These are phyloP conservation scores for Arthrinium phaeospermum DNA, from an alignment of 2,329 filamentous ascomycete genomes.

Conservation along the genomic window DNA sequence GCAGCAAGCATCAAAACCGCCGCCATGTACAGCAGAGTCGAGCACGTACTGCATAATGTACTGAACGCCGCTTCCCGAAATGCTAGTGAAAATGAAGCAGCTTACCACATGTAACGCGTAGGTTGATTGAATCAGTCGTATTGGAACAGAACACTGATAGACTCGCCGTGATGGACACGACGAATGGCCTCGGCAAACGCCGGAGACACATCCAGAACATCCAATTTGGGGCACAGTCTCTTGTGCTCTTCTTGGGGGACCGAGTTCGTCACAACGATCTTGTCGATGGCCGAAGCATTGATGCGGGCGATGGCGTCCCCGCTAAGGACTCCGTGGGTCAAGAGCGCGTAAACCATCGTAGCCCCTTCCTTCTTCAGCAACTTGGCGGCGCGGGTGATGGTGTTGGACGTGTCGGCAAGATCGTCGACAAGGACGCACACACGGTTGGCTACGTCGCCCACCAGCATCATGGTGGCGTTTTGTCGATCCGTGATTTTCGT, in stretches of 20 bases:
- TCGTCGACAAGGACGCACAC: slow-evolving; percentile 93
- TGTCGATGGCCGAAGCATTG: slow-evolving; percentile 91
- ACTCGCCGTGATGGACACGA: slow-evolving; percentile 95
- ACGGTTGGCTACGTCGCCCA: slow-evolving; percentile 81
- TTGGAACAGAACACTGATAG: slow-evolving; percentile 93
- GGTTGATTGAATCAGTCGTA: slow-evolving; percentile 8
- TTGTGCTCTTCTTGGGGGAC: slow-evolving; percentile 88
- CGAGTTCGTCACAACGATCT: slow-evolving; percentile 93
- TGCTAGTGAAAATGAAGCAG: slow-evolving; percentile 18
- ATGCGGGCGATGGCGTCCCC: slow-evolving; percentile 94
- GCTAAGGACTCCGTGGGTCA: slow-evolving; percentile 94
- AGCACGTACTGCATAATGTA: background rate
- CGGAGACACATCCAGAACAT: slow-evolving; percentile 87
- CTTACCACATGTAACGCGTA: background rate
- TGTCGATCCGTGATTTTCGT: slow-evolving; percentile 88
- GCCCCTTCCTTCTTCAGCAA: slow-evolving; percentile 94
- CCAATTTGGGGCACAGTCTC: slow-evolving; percentile 81
- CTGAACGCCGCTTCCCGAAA: slow-evolving; percentile 16
- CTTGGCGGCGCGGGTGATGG: slow-evolving; percentile 94
- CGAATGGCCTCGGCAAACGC: slow-evolving; percentile 96
- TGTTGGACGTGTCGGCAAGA: slow-evolving; percentile 94
- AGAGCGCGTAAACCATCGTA: slow-evolving; percentile 83
- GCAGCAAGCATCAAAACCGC: background rate
- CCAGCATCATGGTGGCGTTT: slow-evolving; percentile 94
- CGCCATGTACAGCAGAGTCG: background rate